A percentile compares a stretch with the other conserved stretches of the same genome.
Evolutionary conservation across 148 eudicot genomes (phyloP).

Genomic region (Hydrangea macrophylla): DNA sequence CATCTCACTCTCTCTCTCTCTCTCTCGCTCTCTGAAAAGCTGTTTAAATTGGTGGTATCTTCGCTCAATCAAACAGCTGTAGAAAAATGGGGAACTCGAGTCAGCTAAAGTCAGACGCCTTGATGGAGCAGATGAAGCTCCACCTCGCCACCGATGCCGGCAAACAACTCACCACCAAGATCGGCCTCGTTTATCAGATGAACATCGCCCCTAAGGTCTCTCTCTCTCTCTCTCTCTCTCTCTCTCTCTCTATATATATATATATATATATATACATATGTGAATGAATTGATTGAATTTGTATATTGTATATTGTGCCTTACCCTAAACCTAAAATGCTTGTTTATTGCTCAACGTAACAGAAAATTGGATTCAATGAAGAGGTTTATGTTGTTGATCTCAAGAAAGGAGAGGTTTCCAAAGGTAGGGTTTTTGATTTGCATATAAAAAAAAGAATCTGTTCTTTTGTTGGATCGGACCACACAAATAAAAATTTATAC

Average conservation of each 20-base stretch:
- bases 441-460: too few relatives aligned
- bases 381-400: slow-evolving; percentile 79
- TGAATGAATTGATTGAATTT: neutral
- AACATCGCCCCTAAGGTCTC: slow-evolving; percentile 85
- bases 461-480: too few relatives aligned
- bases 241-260: neutral
- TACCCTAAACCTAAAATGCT: neutral
- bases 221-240: neutral
- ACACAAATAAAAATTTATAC: too few relatives aligned
- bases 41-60: neutral
- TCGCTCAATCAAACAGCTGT: neutral
- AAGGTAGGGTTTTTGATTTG: slow-evolving; percentile 44
- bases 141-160: slow-evolving; percentile 77
- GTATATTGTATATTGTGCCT: neutral
- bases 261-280: neutral
- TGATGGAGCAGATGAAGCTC: slow-evolving; percentile 89
- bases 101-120: slow-evolving; percentile 65
- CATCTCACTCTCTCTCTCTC: neutral
- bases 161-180: slow-evolving; percentile 50
- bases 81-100: slow-evolving; percentile 21
- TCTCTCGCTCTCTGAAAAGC: neutral
- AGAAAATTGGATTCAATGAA: slow-evolving; percentile 95
- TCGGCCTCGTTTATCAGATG: slow-evolving; percentile 83
- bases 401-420: slow-evolving; percentile 90
- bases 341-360: slow-evolving; percentile 3